A percentile compares a stretch with the other conserved stretches of the same genome.
Conservation (phyloP, 805 yeast species). For the Tetrapisispora namnaoensis region DNA sequence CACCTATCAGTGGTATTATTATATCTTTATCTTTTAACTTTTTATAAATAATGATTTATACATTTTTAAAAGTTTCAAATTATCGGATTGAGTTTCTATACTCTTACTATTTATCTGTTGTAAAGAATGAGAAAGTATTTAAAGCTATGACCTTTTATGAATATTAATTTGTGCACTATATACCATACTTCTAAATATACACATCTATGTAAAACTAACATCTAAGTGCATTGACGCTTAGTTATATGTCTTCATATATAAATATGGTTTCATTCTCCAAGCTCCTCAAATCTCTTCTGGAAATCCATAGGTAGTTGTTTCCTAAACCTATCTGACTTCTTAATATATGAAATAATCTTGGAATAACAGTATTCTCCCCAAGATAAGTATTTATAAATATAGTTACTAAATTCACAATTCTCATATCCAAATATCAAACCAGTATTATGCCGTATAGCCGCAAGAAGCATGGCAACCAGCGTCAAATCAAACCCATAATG, state of each 20-base stretch:
- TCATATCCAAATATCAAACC: slow-evolving; percentile 46
- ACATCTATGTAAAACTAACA: background rate
- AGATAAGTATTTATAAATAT: slow-evolving; percentile 43
- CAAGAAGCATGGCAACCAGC: slow-evolving; percentile 68
- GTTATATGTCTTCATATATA: too few relatives aligned
- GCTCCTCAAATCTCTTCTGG: background rate
- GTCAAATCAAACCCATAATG: slow-evolving; percentile 74
- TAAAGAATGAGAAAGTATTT: too few relatives aligned
- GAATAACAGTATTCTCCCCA: slow-evolving; percentile 57
- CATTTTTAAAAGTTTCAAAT: too few relatives aligned
- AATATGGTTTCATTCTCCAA: slow-evolving; percentile 5
- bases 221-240: too few relatives aligned
- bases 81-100: background rate
- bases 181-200: background rate
- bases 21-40: too few relatives aligned
- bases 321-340: slow-evolving; percentile 40
- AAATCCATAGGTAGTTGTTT: slow-evolving; percentile 18
- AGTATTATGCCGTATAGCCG: slow-evolving; percentile 77
- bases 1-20: too few relatives aligned
- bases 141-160: background rate
- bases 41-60: background rate
- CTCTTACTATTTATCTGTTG: too few relatives aligned
- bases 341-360: slow-evolving; percentile 36
- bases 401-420: slow-evolving; percentile 32
- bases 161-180: too few relatives aligned